Percentiles rank a stretch among this genome's conserved stretches.
Conservation (phyloP, 23 red algal genomes). For the Agarophyton chilense region DNA sequence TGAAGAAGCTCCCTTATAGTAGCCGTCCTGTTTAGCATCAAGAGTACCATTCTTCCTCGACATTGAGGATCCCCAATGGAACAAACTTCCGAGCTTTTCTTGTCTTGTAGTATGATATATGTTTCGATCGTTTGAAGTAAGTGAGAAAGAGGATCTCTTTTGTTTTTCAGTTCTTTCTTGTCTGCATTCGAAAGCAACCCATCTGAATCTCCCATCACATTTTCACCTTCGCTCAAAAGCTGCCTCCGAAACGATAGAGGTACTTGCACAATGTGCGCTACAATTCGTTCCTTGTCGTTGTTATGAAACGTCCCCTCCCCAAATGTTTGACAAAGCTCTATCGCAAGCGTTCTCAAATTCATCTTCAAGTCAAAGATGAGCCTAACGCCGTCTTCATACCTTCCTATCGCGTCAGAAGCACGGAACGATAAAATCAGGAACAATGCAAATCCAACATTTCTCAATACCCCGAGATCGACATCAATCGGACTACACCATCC, state of each 20-base stretch:
- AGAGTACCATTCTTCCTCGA: not conserved
- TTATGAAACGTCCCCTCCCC: slow-evolving; percentile 22
- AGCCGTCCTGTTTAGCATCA: not conserved
- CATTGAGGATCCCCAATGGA: not conserved
- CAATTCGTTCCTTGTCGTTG: slow-evolving; percentile 42
- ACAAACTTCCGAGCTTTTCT: not conserved
- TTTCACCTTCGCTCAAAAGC: not conserved
- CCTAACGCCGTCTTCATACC: slow-evolving; percentile 40
- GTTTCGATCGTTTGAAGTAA: slow-evolving; percentile 3
- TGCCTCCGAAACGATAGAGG: slow-evolving; percentile 14
- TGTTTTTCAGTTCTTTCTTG: not conserved
- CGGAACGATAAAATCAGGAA: slow-evolving; percentile 44
- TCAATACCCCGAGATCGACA: slow-evolving; percentile 25
- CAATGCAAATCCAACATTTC: slow-evolving; percentile 38
- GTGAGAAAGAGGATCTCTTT: not conserved
- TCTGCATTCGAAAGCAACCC: slow-evolving; percentile 44
- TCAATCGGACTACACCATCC: slow-evolving; percentile 55
- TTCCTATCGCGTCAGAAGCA: slow-evolving; percentile 33
- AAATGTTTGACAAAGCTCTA: slow-evolving; percentile 11
- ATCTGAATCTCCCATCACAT: not conserved
- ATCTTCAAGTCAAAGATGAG: slow-evolving; percentile 22
- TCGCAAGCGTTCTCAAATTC: slow-evolving; percentile 26
- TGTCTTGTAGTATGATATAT: slow-evolving; percentile 25
- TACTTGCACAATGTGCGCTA: slow-evolving; percentile 32
- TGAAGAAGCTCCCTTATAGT: not conserved